A percentile compares a stretch with the other conserved stretches of the same genome.
Conservation (phyloP, 768 basidiomycete species). For the Tulasnella sp. region DNA sequence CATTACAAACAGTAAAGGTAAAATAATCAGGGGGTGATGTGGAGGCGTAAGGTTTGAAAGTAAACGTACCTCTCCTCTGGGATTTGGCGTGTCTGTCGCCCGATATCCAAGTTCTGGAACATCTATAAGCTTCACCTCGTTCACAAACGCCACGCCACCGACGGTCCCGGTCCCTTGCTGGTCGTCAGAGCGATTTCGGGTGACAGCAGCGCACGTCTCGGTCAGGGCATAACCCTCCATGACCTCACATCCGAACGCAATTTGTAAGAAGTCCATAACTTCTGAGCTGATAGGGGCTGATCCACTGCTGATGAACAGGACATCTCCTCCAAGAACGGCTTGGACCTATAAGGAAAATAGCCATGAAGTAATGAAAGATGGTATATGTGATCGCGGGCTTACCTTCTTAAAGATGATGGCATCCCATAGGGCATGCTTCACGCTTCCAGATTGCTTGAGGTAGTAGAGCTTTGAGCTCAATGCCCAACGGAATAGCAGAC, state of each 20-base stretch:
- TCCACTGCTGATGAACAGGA: slow-evolving; percentile 59
- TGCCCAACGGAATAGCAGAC: slow-evolving; percentile 63
- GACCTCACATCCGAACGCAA: slow-evolving; percentile 56
- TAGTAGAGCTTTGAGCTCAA: slow-evolving; percentile 63
- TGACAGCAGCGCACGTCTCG: slow-evolving; percentile 1
- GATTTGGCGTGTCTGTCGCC: slow-evolving; percentile 75
- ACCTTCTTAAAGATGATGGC: slow-evolving; percentile 78
- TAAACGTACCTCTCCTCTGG: slow-evolving; percentile 58
- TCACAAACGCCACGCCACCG: slow-evolving; percentile 64
- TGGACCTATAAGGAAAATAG: slow-evolving; percentile 43
- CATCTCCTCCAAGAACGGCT: slow-evolving; percentile 69
- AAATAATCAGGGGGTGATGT: too few relatives aligned
- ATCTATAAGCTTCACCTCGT: slow-evolving; percentile 82
- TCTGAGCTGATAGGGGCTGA: slow-evolving; percentile 84
- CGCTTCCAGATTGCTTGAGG: slow-evolving; percentile 55
- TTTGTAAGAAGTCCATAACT: slow-evolving; percentile 84
- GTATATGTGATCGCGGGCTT: too few relatives aligned
- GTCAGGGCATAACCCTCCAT: slow-evolving; percentile 8
- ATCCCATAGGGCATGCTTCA: slow-evolving; percentile 78
- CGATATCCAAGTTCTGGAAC: slow-evolving; percentile 84
- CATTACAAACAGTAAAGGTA: not conserved
- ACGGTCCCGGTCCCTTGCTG: slow-evolving; percentile 61
- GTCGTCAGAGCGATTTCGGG: slow-evolving; percentile 34
- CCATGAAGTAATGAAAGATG: too few relatives aligned
- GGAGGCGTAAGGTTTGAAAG: too few relatives aligned